A percentile compares a stretch with the other conserved stretches of the same genome.
phyloP scores from a whole-genome alignment of 176 grass and related monocot species.

The Cenchrus fungigraminus region DNA sequence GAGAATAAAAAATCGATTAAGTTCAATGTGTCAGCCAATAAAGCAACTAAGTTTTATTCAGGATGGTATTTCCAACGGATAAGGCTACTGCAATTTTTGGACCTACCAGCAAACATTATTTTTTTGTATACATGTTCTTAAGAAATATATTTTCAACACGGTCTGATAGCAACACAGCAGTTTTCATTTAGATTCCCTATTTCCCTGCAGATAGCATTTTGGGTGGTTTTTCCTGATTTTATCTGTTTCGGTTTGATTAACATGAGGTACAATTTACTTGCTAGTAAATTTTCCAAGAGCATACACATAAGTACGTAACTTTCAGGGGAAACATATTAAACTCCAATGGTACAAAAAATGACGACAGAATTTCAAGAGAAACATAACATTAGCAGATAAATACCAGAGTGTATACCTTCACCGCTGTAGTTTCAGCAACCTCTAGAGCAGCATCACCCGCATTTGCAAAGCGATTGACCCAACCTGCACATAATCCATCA shows the following conservation, averaged over 20 bases:
- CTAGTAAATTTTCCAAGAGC: background rate
- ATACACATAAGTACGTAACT: background rate
- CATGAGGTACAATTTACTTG: background rate
- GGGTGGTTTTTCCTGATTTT: background rate
- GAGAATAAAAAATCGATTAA: slow-evolving; percentile 27
- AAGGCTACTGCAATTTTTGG: background rate
- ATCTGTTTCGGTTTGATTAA: background rate
- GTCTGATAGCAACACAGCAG: background rate
- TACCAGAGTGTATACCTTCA: slow-evolving; percentile 43
- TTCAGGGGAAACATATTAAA: background rate
- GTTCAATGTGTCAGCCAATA: background rate
- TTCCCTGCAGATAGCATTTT: background rate
- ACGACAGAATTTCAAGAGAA: background rate
- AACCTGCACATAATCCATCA: slow-evolving; percentile 44
- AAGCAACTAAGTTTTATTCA: background rate
- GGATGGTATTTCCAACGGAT: background rate
- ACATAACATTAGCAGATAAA: slow-evolving; percentile 24
- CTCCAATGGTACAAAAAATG: background rate
- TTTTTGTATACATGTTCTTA: background rate
- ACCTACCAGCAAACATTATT: background rate
- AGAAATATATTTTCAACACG: slow-evolving; percentile 19
- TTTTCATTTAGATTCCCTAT: slow-evolving; percentile 1
- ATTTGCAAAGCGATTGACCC: slow-evolving; percentile 69
- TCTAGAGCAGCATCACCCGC: slow-evolving; percentile 71
- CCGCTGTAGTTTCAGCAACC: slow-evolving; percentile 58